These are phyloP conservation scores for Rhizopogon roseolus DNA, from an alignment of 768 basidiomycete genomes.

Conservation along the genomic window DNA sequence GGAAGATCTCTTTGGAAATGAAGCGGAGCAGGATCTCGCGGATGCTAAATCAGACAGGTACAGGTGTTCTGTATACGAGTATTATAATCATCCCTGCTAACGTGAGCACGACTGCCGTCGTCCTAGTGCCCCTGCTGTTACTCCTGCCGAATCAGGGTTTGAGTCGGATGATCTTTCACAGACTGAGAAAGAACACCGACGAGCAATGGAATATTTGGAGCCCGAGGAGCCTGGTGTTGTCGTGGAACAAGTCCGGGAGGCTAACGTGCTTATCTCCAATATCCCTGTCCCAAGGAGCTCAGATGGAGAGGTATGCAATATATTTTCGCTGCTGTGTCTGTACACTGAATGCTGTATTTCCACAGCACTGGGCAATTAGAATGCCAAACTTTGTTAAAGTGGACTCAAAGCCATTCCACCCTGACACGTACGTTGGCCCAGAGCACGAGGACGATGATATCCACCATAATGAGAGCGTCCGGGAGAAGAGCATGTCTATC, in stretches of 20 bases:
- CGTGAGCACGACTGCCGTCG: slow-evolving; percentile 16
- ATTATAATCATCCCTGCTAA: slow-evolving; percentile 13
- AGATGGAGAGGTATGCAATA: slow-evolving; percentile 66
- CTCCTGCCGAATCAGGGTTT: slow-evolving; percentile 37
- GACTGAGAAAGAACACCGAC: slow-evolving; percentile 51
- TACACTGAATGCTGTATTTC: slow-evolving; percentile 3
- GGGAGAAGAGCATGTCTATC: slow-evolving; percentile 79
- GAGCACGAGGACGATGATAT: slow-evolving; percentile 71
- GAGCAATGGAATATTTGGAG: slow-evolving; percentile 77
- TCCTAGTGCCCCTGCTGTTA: slow-evolving; percentile 32
- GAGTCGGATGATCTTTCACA: slow-evolving; percentile 69
- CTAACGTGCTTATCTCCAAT: slow-evolving; percentile 80
- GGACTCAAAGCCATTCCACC: slow-evolving; percentile 86
- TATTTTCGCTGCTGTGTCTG: not conserved
- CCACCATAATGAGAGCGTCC: slow-evolving; percentile 52
- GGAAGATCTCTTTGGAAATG: slow-evolving; percentile 79
- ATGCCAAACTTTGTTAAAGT: slow-evolving; percentile 93
- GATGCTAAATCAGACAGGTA: slow-evolving; percentile 50
- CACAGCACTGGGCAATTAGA: slow-evolving; percentile 80
- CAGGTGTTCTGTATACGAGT: slow-evolving; percentile 1
- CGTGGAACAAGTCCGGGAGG: slow-evolving; percentile 55
- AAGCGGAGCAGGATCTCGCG: slow-evolving; percentile 36
- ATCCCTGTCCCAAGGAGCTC: slow-evolving; percentile 76
- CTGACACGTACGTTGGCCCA: slow-evolving; percentile 77
- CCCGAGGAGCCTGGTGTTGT: slow-evolving; percentile 62